Conservation (phyloP, 257 asterid species). For the Linaria vulgaris region DNA sequence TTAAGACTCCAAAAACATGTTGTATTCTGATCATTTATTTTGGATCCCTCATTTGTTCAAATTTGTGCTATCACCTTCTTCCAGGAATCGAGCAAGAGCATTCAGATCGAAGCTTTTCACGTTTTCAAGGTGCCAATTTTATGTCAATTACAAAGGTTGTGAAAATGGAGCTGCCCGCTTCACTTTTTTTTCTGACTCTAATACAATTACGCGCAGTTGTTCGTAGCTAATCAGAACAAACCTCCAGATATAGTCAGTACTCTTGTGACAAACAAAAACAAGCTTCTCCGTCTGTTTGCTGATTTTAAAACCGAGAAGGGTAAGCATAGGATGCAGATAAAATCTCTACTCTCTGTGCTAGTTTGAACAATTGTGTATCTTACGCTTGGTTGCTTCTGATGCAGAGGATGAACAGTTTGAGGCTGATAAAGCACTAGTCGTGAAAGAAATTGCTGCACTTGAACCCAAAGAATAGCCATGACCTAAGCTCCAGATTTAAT, state of each 20-base stretch:
- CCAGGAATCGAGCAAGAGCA: conserved; percentile 93
- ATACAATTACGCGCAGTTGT: conserved; percentile 47
- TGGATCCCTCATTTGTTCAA: too few species aligned
- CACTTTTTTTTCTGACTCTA: too few species aligned
- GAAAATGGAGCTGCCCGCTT: neutral
- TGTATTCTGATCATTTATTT: too few species aligned
- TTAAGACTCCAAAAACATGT: too few species aligned
- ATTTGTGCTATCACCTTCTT: conserved; percentile 28
- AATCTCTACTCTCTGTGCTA: neutral
- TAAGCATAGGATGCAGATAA: conserved; percentile 14
- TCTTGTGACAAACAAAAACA: conserved; percentile 74
- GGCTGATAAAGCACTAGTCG: conserved; percentile 87
- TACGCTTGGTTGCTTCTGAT: conserved; percentile 20
- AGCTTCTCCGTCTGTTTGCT: conserved; percentile 82
- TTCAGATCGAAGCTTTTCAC: conserved; percentile 90
- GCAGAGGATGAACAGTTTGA: conserved; percentile 93
- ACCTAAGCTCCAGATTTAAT: too few species aligned
- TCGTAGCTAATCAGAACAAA: conserved; percentile 85
- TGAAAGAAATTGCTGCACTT: conserved; percentile 78
- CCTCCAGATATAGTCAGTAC: conserved; percentile 81
- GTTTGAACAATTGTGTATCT: conserved; percentile 14
- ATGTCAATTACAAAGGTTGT: conserved; percentile 5
- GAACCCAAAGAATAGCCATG: conserved; percentile 50
- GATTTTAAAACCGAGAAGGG: conserved; percentile 86
- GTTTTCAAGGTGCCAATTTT: conserved; percentile 72